Conservation (phyloP, 2,329 filamentous ascomycete species). For the Talaromyces sp. region DNA sequence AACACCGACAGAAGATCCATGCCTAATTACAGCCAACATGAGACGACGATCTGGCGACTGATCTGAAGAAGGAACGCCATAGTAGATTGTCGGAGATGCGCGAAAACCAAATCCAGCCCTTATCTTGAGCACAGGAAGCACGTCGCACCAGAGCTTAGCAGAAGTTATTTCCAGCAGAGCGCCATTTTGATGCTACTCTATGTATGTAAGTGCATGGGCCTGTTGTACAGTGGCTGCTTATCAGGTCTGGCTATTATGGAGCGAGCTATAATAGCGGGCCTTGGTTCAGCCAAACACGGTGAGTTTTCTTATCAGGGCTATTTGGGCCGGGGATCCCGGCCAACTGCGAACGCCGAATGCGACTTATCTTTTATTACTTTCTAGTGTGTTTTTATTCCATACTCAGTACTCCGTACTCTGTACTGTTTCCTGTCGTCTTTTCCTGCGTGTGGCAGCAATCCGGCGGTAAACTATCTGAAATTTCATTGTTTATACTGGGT, state of each 20-base stretch:
- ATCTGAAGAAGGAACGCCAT: not conserved
- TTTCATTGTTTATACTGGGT: not conserved
- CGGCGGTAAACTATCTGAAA: not conserved
- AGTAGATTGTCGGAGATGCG: not conserved
- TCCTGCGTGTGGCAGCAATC: not conserved
- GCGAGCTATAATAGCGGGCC: not conserved
- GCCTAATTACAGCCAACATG: not conserved
- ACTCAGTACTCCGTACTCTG: not conserved
- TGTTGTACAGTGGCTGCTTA: constrained; percentile 3
- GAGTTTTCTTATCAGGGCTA: constrained; percentile 1
- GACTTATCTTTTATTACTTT: not conserved
- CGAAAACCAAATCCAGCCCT: not conserved
- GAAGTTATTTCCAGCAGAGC: not conserved
- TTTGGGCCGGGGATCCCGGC: not conserved
- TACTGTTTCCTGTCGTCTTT: not conserved
- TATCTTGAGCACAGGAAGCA: not conserved
- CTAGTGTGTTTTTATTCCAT: not conserved
- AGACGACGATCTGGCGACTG: not conserved
- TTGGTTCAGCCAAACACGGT: not conserved
- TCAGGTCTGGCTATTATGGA: not conserved
- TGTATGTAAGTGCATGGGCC: not conserved
- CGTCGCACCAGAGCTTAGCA: not conserved
- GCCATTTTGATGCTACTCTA: not conserved
- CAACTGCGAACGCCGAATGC: not conserved
- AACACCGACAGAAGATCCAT: not conserved